Conservation (phyloP, 2,329 filamentous ascomycete species). For the Penicillium sp. region DNA sequence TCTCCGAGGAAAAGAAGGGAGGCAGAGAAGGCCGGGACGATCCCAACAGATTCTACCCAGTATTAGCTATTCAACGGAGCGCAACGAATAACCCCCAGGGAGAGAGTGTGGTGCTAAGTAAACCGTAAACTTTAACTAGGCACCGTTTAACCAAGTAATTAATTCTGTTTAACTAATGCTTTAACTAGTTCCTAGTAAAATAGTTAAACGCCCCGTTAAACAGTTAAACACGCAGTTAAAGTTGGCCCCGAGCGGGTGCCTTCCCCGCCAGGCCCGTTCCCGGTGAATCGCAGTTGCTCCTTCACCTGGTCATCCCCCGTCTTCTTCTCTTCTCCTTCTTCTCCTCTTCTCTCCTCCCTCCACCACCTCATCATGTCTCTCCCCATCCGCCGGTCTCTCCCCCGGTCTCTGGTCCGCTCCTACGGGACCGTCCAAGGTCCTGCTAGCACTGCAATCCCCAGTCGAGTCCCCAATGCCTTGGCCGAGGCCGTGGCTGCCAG, state of each 20-base stretch:
- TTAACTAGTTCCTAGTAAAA: conserved; percentile 1
- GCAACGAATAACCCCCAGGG: too few relatives aligned
- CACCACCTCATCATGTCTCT: conserved; percentile 30
- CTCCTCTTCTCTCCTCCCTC: background rate
- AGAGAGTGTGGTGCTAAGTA: too few relatives aligned
- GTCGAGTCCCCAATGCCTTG: conserved; percentile 36
- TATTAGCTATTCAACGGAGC: background rate
- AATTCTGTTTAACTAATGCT: too few relatives aligned
- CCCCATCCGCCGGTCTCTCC: conserved; percentile 33
- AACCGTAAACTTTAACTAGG: too few relatives aligned
- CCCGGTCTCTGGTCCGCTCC: conserved; percentile 33
- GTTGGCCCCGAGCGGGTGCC: background rate
- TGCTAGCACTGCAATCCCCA: conserved; percentile 35
- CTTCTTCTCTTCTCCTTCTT: background rate
- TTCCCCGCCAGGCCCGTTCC: conserved; percentile 1
- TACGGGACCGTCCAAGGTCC: conserved; percentile 47
- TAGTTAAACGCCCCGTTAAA: too few relatives aligned
- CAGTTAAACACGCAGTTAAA: too few relatives aligned
- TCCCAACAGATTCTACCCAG: background rate
- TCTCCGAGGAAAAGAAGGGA: conserved; percentile 13
- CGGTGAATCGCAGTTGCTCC: background rate
- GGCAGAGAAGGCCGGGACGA: too few relatives aligned
- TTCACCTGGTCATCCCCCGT: background rate
- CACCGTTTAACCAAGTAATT: too few relatives aligned
- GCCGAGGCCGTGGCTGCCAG: conserved; percentile 42